Evolutionary conservation across 345 rosid genomes (phyloP), one percentile per base, ranked within the genome.

Genomic region (Populus simonii): DNA sequence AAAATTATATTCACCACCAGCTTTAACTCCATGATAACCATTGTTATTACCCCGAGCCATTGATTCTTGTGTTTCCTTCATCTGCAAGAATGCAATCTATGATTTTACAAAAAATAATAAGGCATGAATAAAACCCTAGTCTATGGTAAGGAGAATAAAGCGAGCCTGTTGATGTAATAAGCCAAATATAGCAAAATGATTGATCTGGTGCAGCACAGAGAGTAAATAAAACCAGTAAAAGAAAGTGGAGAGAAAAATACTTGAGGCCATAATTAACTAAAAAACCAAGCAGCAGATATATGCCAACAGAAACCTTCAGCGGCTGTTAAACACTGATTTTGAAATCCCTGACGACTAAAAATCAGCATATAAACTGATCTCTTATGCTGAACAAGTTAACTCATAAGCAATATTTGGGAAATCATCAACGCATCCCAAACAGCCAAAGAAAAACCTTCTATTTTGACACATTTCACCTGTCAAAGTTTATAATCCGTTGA

Each of bases 31-130:
- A 22, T 43, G 62, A 77, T 55, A 67, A 67, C 80, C 51, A 66
- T 70, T 47, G 70, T 53, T 63, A 68, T 70, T 78, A 36, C 68
- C 77, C 67, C 80, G 81, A 47, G 73, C 47, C 76, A 71, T 86
- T 16, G 68, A 68, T 69, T 89, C 88, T 70, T 81, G 88, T 1
- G 84, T 79, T 73, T 85, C 89, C 72, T 85, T 89, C 84, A 83
- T 77, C 90, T 87, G 53, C 72, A 29, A 68, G 63, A 65, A 76
- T 17, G 18, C 39, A 63, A 66, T 47, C 12, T 33, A 25, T 25
- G 6, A 41, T 43, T 43, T n/a, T 65, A 79, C 18, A 38, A 38
- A 59, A 45, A 18, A 47, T 9, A 27, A 45, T 13, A 45, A 11
- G 4, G 25, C 27, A 25, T 43, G 23, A 25, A 70, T 23, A 31